A percentile compares a stretch with the other conserved stretches of the same genome.
Conservation (phyloP, 2,329 filamentous ascomycete species). For the Penicillium thymicola region DNA sequence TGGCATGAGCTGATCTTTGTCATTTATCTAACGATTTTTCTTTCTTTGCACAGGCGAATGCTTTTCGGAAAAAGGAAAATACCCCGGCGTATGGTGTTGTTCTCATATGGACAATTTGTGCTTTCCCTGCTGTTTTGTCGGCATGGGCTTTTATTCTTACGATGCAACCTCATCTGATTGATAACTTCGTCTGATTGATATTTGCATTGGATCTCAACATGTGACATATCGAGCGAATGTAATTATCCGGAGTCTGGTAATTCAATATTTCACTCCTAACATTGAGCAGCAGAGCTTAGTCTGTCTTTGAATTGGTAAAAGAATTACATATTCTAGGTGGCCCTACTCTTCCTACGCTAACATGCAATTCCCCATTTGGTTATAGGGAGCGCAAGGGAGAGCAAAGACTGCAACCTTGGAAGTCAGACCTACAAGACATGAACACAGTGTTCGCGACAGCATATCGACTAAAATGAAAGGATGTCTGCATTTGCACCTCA, state of each 20-base stretch:
- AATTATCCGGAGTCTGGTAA: background rate
- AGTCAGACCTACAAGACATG: background rate
- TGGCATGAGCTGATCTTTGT: slow-evolving; percentile 7
- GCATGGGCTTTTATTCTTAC: background rate
- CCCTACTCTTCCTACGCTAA: background rate
- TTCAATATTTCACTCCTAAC: background rate
- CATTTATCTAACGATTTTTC: slow-evolving; percentile 3
- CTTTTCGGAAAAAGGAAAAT: slow-evolving; percentile 10
- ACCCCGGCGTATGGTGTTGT: slow-evolving; percentile 11
- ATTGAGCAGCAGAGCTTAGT: background rate
- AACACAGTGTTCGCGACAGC: background rate
- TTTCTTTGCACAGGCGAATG: slow-evolving; percentile 7
- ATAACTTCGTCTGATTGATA: background rate
- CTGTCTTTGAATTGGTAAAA: background rate
- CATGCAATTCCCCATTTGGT: background rate
- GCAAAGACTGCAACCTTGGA: background rate
- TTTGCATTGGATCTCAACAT: background rate
- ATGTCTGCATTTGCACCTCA: background rate
- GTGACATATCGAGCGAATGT: background rate
- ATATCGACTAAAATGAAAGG: background rate
- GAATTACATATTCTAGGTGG: background rate
- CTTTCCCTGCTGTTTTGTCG: background rate
- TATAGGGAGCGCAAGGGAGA: background rate
- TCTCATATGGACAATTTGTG: slow-evolving; percentile 2
- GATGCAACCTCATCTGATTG: background rate